Percentiles rank a stretch among this genome's conserved stretches.
Evolutionary conservation across 768 basidiomycete species (phyloP).

Genomic region (Pisolithus albus): DNA sequence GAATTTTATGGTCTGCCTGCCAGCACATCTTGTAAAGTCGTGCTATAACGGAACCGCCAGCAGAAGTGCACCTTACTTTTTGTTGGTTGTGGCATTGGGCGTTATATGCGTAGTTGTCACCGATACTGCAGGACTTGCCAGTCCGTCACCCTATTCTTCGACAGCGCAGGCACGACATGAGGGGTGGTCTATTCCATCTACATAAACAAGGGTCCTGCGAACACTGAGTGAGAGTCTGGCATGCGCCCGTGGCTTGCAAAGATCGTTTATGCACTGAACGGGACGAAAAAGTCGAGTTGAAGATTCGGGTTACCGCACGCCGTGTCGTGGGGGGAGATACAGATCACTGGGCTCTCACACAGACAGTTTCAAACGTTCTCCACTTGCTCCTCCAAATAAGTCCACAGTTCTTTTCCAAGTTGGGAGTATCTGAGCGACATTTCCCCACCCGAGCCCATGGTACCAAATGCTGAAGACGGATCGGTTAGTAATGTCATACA

Average conservation of each 20-base stretch:
- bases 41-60: conserved; percentile 27
- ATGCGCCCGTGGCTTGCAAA: too few species aligned
- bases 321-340: too few species aligned
- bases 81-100: background rate
- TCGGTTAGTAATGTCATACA: background rate
- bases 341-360: too few species aligned
- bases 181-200: background rate
- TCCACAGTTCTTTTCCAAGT: conserved; percentile 36
- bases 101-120: background rate
- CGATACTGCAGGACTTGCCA: background rate
- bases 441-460: conserved; percentile 40
- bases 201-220: conserved; percentile 11
- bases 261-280: too few species aligned
- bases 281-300: too few species aligned
- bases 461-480: conserved; percentile 33
- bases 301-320: too few species aligned
- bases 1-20: too few species aligned
- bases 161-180: background rate
- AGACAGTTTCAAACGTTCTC: conserved; percentile 9
- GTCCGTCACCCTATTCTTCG: conserved; percentile 1
- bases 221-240: too few species aligned
- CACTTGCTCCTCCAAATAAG: conserved; percentile 42
- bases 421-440: conserved; percentile 20
- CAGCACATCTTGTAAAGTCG: too few species aligned
- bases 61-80: conserved; percentile 22